A percentile compares a stretch with the other conserved stretches of the same genome.
Evolutionary conservation across 352 stramenopile species (phyloP).

Genomic region (Globisporangium megalacanthum): DNA sequence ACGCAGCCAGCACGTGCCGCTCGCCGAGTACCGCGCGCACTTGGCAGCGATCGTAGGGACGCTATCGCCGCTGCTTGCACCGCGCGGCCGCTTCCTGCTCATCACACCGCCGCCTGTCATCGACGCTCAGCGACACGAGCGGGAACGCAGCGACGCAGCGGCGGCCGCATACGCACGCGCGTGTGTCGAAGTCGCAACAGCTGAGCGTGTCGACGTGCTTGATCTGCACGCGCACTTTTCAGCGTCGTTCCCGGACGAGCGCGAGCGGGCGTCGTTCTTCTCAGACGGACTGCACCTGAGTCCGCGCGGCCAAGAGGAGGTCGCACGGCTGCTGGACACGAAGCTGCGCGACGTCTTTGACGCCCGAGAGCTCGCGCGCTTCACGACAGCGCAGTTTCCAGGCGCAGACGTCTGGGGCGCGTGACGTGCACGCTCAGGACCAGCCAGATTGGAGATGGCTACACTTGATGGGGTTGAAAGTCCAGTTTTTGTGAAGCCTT

Average conservation of each 20-base stretch:
- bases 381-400: constrained; percentile 29
- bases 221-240: constrained; percentile 52
- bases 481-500: no score
- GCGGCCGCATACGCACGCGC: constrained; percentile 35
- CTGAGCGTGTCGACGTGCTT: constrained; percentile 24
- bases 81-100: constrained; percentile 31
- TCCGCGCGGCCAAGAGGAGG: constrained; percentile 33
- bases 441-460: not conserved
- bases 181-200: constrained; percentile 31
- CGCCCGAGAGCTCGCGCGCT: constrained; percentile 18
- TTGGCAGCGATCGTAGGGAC: constrained; percentile 23
- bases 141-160: constrained; percentile 38
- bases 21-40: constrained; percentile 41
- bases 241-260: constrained; percentile 12
- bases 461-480: not conserved
- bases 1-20: constrained; percentile 34
- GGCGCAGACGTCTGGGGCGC: not conserved
- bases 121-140: constrained; percentile 22
- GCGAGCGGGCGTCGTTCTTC: constrained; percentile 26
- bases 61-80: constrained; percentile 14
- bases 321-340: constrained; percentile 29
- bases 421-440: not conserved
- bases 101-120: constrained; percentile 53
- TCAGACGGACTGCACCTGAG: constrained; percentile 54
- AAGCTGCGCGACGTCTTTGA: constrained; percentile 22